Percentiles rank a stretch among this genome's conserved stretches.
phyloP scores from a whole-genome alignment of 2,329 filamentous ascomycete genomes.

The Erysiphe pulchra region DNA sequence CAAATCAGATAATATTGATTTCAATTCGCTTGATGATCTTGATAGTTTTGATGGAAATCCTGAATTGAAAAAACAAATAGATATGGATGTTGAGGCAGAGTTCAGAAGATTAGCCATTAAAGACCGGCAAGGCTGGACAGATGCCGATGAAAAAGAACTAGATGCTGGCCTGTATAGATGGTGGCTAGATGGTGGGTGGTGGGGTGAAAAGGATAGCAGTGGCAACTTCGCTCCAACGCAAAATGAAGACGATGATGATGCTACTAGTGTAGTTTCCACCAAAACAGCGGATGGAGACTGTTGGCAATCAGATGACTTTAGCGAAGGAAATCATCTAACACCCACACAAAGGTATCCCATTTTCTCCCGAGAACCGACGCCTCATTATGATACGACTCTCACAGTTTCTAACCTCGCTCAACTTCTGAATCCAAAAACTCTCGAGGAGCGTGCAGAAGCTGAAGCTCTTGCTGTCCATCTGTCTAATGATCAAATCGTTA shows the following conservation, averaged over 20 bases:
- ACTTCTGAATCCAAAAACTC: conserved; percentile 54
- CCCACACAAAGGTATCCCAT: conserved; percentile 43
- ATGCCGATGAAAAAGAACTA: conserved; percentile 35
- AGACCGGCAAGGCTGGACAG: conserved; percentile 17
- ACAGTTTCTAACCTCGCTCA: conserved; percentile 45
- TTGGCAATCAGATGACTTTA: conserved; percentile 19
- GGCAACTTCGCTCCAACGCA: conserved; percentile 43
- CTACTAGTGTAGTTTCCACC: conserved; percentile 47
- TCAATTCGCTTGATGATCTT: conserved; percentile 21
- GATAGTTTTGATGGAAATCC: conserved; percentile 25
- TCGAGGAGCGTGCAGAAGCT: conserved; percentile 60
- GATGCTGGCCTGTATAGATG: conserved; percentile 56
- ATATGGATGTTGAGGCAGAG: conserved; percentile 60
- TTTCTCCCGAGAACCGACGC: conserved; percentile 26
- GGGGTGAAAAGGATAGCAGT: conserved; percentile 59
- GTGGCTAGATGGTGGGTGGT: conserved; percentile 66
- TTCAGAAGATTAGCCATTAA: conserved; percentile 33
- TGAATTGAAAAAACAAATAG: conserved; percentile 29
- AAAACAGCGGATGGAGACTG: conserved; percentile 19
- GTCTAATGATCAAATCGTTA: conserved; percentile 44
- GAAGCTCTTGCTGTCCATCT: conserved; percentile 60
- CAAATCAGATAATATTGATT: conserved; percentile 6
- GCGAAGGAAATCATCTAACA: conserved; percentile 29
- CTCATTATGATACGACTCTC: conserved; percentile 34
- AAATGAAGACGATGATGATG: conserved; percentile 37